Base-by-base conservation (phyloP, 257 asterid genomes). In the Salvia rosmarinus region DNA sequence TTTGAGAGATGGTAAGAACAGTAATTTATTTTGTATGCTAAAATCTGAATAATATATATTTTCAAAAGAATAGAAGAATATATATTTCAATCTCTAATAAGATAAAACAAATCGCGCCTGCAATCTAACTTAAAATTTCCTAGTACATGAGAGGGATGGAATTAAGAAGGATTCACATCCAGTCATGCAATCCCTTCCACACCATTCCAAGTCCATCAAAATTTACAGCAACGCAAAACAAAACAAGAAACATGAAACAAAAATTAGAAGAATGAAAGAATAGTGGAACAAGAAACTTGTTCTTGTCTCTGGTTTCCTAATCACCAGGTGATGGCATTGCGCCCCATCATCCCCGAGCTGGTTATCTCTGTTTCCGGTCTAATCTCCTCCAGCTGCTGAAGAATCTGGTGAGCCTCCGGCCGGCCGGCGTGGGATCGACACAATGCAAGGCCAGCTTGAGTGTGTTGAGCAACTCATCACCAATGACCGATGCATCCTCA, bases 371-470 rank as follows among this genome's bases (percentile, higher is more conserved):
- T 80, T 20, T 86, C 96, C 17, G 90, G 87, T 60, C 96, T 88
- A 63, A 94, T 88, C 83, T 94, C 98, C 35, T 94, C 96, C 63
- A 94, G 80, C 70, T 89, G 99, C 81, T 84, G 92, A 43, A 94
- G 77, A 9, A 91, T 80, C 83, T 75, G 92, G 63, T 82, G 80
- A n/a, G 87, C 86, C 73, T 89, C 98, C 0, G 99, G 4, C 98
- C 67, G 52, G 93, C 93, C 6, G 97, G 91, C 0, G 93, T 77
- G 0, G 97, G 96, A 25, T 94, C 98, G 1, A 94, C 99, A 6
- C 99, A 94, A 67, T 91, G 98, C 85, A 94, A 65, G 7, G 96
- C 98, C 77, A 91, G 73, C 73, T 94, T 94, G 86, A 94, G 49
- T 0, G 96, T 87, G 23, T 89, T 88, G 84, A 94, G 63, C 72